Conservation (phyloP, 1,139 yeast genomes). For the Citeromyces hawaiiensis region DNA sequence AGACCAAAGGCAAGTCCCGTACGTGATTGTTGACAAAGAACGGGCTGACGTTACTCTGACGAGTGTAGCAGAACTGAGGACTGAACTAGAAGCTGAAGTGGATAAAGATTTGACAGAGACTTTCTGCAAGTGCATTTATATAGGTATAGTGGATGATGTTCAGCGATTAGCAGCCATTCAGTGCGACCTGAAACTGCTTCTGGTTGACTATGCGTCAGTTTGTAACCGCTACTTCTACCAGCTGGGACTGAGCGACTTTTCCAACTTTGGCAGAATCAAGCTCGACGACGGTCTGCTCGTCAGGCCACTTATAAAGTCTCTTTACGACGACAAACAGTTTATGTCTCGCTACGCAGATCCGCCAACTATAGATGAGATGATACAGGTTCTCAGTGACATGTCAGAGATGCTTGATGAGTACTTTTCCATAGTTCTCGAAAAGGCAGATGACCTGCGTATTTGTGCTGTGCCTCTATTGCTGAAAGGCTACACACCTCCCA, state of each 20-base stretch:
- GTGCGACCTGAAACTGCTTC: conserved; percentile 58
- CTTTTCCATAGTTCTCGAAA: conserved; percentile 30
- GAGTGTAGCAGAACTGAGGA: conserved; percentile 42
- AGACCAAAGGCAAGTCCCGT: conserved; percentile 4
- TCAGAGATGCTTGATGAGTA: conserved; percentile 74
- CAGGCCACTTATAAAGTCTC: conserved; percentile 8
- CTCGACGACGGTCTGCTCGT: conserved; percentile 23
- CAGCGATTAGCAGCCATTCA: conserved; percentile 73
- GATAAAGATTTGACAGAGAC: conserved; percentile 49
- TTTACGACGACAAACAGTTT: conserved; percentile 10
- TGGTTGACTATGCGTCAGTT: conserved; percentile 72
- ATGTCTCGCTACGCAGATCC: conserved; percentile 4
- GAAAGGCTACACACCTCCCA: conserved; percentile 47
- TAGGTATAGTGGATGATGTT: conserved; percentile 70
- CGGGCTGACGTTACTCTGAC: conserved; percentile 31
- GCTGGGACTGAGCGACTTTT: conserved; percentile 61
- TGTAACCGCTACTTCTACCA: conserved; percentile 70
- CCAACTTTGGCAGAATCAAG: conserved; percentile 61
- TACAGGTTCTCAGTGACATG: conserved; percentile 28
- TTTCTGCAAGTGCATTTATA: conserved; percentile 57
- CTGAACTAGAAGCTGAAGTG: conserved; percentile 30
- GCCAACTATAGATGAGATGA: conserved; percentile 11
- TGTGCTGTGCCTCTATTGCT: conserved; percentile 54
- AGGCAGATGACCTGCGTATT: conserved; percentile 19
- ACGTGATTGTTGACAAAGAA: conserved; percentile 9